Evolutionary conservation across 148 eudicot species (phyloP).

Genomic region (Tetragonia tetragonoides): DNA sequence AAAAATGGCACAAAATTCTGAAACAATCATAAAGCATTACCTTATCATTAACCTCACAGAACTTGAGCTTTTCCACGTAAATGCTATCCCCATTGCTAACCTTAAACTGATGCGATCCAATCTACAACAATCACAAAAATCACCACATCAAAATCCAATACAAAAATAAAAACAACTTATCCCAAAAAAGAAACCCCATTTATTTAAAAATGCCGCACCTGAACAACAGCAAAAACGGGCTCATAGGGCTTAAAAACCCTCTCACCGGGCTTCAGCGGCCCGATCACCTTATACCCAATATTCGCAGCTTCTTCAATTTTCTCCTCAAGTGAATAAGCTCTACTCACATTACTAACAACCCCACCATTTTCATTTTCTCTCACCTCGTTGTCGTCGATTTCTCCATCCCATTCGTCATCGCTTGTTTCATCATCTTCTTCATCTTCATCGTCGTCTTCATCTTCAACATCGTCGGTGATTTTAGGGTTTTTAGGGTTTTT

Average conservation of each 20-base stretch:
- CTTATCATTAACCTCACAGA: conserved; percentile 90
- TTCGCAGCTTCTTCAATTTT: conserved; percentile 57
- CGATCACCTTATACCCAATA: conserved; percentile 81
- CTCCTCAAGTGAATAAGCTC: conserved; percentile 49
- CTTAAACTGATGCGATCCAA: conserved; percentile 97
- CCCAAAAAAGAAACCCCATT: not conserved
- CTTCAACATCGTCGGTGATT: not conserved
- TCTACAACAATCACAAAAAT: conserved; percentile 36
- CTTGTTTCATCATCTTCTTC: conserved; percentile 19
- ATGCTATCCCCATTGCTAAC: conserved; percentile 93
- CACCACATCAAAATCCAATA: conserved; percentile 1
- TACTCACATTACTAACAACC: conserved; percentile 26
- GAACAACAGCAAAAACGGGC: conserved; percentile 78
- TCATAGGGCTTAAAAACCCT: conserved; percentile 61
- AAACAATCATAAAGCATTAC: conserved; percentile 21
- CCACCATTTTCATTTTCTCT: conserved; percentile 27
- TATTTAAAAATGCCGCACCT: conserved; percentile 40
- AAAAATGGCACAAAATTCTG: not conserved
- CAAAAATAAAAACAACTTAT: not conserved
- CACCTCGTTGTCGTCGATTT: conserved; percentile 30
- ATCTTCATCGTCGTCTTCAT: not conserved
- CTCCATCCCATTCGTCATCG: conserved; percentile 21
- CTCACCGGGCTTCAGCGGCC: conserved; percentile 56
- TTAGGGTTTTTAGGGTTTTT: conserved; percentile 21
- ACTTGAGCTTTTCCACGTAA: conserved; percentile 78